Conservation (phyloP, 108 stramenopile species). For the Pseudonitzschia delicatissima region DNA sequence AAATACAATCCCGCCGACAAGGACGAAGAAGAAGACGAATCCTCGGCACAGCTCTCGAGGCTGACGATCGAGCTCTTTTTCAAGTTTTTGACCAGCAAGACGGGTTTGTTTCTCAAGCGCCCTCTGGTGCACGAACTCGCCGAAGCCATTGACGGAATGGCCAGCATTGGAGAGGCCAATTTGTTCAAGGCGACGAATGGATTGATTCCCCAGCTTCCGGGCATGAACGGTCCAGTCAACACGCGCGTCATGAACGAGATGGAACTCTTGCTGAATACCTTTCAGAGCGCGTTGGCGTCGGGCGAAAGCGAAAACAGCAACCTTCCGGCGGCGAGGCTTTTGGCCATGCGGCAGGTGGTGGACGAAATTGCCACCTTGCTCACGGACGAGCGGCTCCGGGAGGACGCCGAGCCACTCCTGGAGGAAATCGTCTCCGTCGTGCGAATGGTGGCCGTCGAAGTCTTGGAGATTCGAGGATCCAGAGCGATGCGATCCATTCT, state of each 20-base stretch:
- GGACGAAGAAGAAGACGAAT: constrained; percentile 34
- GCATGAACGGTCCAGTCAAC: constrained; percentile 82
- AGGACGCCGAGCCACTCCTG: constrained; percentile 59
- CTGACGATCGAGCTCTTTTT: constrained; percentile 79
- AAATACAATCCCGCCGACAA: constrained; percentile 65
- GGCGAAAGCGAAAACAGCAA: constrained; percentile 9
- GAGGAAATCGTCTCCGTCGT: constrained; percentile 67
- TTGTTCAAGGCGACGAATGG: constrained; percentile 55
- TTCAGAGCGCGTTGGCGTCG: constrained; percentile 59
- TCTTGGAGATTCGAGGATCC: constrained; percentile 79
- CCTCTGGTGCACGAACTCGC: constrained; percentile 84
- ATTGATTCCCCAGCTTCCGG: constrained; percentile 68
- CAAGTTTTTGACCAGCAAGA: constrained; percentile 73
- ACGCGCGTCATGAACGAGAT: constrained; percentile 73
- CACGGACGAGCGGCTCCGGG: constrained; percentile 53
- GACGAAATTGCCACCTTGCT: constrained; percentile 44
- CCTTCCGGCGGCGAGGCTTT: constrained; percentile 43
- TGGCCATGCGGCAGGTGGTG: constrained; percentile 55
- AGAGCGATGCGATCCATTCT: constrained; percentile 69
- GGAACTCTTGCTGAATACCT: constrained; percentile 52
- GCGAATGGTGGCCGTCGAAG: constrained; percentile 85
- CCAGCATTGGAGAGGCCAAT: constrained; percentile 79
- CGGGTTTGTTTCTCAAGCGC: constrained; percentile 79
- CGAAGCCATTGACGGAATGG: constrained; percentile 83
- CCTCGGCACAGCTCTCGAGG: constrained; percentile 53